Conservation (phyloP, 257 asterid species). For the Solanum chmielewskii region DNA sequence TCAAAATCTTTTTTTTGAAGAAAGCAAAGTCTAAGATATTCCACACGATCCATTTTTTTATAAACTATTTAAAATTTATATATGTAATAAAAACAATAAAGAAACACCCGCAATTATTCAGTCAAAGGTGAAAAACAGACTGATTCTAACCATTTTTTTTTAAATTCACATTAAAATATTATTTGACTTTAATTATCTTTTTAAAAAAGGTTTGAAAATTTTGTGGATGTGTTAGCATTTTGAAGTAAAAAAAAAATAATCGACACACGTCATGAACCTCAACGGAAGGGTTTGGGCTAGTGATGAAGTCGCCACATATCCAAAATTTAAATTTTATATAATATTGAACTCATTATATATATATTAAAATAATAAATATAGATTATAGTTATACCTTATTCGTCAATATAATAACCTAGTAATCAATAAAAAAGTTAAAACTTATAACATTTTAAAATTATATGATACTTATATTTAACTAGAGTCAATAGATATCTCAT, state of each 20-base stretch:
- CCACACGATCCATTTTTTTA: background rate
- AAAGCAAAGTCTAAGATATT: background rate
- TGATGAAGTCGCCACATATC: background rate
- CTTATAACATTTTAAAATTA: background rate
- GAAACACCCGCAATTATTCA: background rate
- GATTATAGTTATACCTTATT: background rate
- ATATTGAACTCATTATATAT: background rate
- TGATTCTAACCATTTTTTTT: background rate
- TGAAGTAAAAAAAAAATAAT: background rate
- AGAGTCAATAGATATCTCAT: no score
- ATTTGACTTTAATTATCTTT: background rate
- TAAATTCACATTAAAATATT: background rate
- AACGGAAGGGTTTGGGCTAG: background rate
- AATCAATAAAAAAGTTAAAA: background rate
- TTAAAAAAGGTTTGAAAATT: background rate
- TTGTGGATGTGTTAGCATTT: background rate
- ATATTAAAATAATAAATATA: background rate
- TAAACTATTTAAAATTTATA: background rate
- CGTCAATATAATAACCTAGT: background rate
- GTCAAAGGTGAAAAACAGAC: background rate
- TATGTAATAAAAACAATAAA: background rate
- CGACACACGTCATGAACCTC: background rate
- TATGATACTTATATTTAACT: fast-evolving
- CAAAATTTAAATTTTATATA: background rate
- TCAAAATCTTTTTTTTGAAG: background rate